Base-by-base conservation (phyloP, 169 alveolate species). In the Plasmodium blacklocki region DNA sequence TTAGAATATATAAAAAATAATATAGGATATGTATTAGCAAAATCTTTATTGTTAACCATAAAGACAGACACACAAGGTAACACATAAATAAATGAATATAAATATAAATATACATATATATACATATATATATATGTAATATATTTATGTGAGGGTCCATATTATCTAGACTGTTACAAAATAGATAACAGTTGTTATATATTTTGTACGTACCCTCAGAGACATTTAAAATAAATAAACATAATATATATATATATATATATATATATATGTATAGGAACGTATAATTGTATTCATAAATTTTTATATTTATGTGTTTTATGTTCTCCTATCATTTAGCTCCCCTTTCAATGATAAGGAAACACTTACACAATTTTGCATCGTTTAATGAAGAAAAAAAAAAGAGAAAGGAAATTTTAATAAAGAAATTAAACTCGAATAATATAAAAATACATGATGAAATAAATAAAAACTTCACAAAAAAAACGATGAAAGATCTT, bases 401-500 rank as follows among this genome's bases (percentile, higher is more conserved):
- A 50, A 80, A 80, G 59, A 80, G 68, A 14, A 80, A 80, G 52
- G 68, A 80, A 80, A 67, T 26, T 8, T 54, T 80, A 15, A 54
- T 67, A 68, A 80, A 80, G 58, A 80, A 80, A 67, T 19, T 80
- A 12, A 49, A 80, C 63, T 80, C 90, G 29, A 45, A 68, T 39
- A 67, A 80, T 49, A 80, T 80, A 21, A 80, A 80, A 60, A 80
- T 80, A 80, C 70, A 71, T 29, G 90, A 80, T 56, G 90, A 67
- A 15, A 80, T 80, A 80, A 64, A 67, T 52, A 80, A 54, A 54
- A 68, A 68, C 15, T 80, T 80, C 14, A 19, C 45, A 39, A 39
- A 80, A 67, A 80, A 67, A 23, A 39, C 21, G 23, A 26, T 80
- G 43, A 60, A 71, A 56, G 90, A 80, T 67, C 23, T 80, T n/a